These are phyloP conservation scores for Kuraishia hungarica DNA, from an alignment of 805 yeast genomes.

Conservation along the genomic window DNA sequence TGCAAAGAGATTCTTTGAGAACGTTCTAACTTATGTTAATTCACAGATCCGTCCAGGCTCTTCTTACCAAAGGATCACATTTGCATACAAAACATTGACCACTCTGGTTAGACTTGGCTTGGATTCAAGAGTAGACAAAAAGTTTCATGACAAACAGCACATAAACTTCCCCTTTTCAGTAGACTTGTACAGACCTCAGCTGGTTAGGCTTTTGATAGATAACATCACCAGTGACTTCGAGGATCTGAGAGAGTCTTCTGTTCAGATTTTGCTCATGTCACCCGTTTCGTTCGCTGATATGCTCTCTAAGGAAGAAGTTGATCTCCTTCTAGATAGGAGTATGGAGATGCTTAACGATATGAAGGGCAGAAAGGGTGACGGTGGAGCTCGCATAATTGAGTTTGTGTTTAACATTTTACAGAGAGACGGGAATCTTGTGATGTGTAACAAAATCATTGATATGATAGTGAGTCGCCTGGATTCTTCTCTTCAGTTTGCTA, in stretches of 20 bases:
- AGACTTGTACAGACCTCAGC: slow-evolving; percentile 26
- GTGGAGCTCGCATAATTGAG: slow-evolving; percentile 64
- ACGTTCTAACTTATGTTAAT: slow-evolving; percentile 25
- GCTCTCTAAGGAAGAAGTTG: slow-evolving; percentile 11
- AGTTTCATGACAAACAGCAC: slow-evolving; percentile 32
- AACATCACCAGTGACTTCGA: slow-evolving; percentile 65
- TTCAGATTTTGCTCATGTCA: slow-evolving; percentile 34
- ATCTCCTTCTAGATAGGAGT: slow-evolving; percentile 12
- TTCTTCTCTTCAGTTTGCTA: slow-evolving; percentile 23
- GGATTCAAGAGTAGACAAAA: slow-evolving; percentile 33
- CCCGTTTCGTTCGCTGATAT: slow-evolving; percentile 24
- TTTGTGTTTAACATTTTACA: slow-evolving; percentile 33
- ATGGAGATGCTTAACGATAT: slow-evolving; percentile 26
- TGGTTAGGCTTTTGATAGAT: slow-evolving; percentile 46
- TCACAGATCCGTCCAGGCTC: slow-evolving; percentile 42
- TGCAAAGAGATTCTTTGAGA: slow-evolving; percentile 29
- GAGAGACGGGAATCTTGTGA: slow-evolving; percentile 8
- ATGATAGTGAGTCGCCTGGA: slow-evolving; percentile 26
- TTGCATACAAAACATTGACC: slow-evolving; percentile 39
- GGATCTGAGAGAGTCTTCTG: slow-evolving; percentile 56
- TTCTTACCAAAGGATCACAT: slow-evolving; percentile 43
- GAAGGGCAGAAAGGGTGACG: slow-evolving; percentile 63
- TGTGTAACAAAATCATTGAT: slow-evolving; percentile 19
- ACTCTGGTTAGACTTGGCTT: slow-evolving; percentile 46
- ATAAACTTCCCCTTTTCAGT: slow-evolving; percentile 42